Evolutionary conservation across 495 filamentous ascomycete genomes (phyloP).

Genomic region (Neurospora pannonica): DNA sequence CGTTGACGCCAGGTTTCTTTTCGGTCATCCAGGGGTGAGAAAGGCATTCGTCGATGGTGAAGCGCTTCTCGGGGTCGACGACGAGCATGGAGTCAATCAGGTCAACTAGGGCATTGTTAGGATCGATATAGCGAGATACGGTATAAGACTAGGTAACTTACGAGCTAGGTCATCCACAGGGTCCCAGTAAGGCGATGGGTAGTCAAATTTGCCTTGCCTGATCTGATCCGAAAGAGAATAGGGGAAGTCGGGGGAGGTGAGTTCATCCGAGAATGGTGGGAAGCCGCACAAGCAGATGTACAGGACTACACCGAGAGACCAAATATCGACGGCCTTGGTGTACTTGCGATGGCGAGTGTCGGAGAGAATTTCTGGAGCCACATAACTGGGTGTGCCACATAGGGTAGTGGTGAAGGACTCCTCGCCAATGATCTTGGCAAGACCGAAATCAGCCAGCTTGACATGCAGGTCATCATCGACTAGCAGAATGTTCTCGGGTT

Average conservation of each 20-base stretch:
- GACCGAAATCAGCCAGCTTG: slow-evolving; percentile 93
- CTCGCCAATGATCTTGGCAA: slow-evolving; percentile 97
- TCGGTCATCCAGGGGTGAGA: slow-evolving; percentile 81
- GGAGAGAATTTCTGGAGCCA: slow-evolving; percentile 90
- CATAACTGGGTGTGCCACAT: slow-evolving; percentile 93
- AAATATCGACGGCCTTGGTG: slow-evolving; percentile 90
- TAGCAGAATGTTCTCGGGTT: slow-evolving; percentile 95
- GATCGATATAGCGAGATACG: neutral
- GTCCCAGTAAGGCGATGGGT: slow-evolving; percentile 97
- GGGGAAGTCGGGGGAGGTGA: slow-evolving; percentile 68
- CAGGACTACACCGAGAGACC: slow-evolving; percentile 96
- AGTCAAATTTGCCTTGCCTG: slow-evolving; percentile 78
- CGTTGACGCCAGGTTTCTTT: slow-evolving; percentile 45
- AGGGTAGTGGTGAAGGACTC: slow-evolving; percentile 97
- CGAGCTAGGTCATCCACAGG: slow-evolving; percentile 74
- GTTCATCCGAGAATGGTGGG: slow-evolving; percentile 92
- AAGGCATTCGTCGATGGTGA: slow-evolving; percentile 82
- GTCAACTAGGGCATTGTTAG: slow-evolving; percentile 48
- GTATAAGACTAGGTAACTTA: slow-evolving; percentile 16
- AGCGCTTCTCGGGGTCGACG: slow-evolving; percentile 72
- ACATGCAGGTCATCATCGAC: slow-evolving; percentile 73
- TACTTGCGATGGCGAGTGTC: slow-evolving; percentile 72
- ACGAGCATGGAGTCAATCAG: slow-evolving; percentile 93
- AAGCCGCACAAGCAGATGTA: slow-evolving; percentile 99
- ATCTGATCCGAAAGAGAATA: slow-evolving; percentile 88